Evolutionary conservation across 768 basidiomycete species (phyloP).

Genomic region (Hericium rajendrae): DNA sequence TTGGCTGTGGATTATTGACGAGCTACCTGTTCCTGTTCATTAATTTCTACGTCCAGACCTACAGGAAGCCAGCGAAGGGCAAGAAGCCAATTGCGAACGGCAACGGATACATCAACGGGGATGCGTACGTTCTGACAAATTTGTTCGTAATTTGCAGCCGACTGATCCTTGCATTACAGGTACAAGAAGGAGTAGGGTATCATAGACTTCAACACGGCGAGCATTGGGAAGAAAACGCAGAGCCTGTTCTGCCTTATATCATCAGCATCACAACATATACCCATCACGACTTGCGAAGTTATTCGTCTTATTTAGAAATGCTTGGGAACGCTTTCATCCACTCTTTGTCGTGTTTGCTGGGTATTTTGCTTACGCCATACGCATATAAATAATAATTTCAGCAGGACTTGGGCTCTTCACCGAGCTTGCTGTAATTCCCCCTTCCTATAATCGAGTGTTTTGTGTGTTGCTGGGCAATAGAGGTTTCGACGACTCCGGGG

Average conservation of each 20-base stretch:
- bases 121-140: constrained; percentile 18
- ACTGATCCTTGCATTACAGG: neutral
- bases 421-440: neutral
- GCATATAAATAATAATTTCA: constrained; percentile 6
- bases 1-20: constrained; percentile 83
- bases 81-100: constrained; percentile 29
- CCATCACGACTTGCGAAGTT: constrained; percentile 8
- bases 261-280: constrained; percentile 10
- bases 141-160: neutral
- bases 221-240: neutral
- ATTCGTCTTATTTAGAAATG: constrained; percentile 3
- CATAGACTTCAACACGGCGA: constrained; percentile 1
- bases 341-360: constrained; percentile 6
- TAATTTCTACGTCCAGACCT: constrained; percentile 85
- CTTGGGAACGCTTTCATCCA: constrained; percentile 2
- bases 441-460: neutral
- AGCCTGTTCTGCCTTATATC: constrained; percentile 4
- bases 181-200: constrained; percentile 6
- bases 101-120: constrained; percentile 36
- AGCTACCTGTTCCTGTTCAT: constrained; percentile 93
- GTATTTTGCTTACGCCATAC: neutral
- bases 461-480: no score
- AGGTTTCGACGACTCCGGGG: no score
- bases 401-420: neutral
- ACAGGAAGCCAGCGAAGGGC: constrained; percentile 49